Base-by-base conservation (phyloP, 768 basidiomycete genomes). In the Rickenella mellea region DNA sequence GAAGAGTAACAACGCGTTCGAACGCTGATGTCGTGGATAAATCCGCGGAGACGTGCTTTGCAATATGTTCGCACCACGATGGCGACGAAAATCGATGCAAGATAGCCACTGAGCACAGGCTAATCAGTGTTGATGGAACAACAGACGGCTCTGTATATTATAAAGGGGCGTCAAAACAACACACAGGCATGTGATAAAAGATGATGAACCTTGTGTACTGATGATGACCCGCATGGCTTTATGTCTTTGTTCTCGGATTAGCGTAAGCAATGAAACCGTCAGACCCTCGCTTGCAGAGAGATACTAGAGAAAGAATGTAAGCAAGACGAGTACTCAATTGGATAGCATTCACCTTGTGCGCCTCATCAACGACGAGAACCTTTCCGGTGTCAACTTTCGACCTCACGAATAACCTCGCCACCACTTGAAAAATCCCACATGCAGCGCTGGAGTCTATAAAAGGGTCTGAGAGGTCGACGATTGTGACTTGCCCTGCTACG, bases 81-180 rank as follows among this genome's bases (percentile, higher is more conserved):
- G 80, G 79, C 0, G 84, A 85, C 0, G 82, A 82, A 55, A 86
- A 86, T 1, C 83, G 67, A 48, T 85, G 83, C 2, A 84, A 48
- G n/a, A 86, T 71, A 0, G 74, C 58, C 1, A 83, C 62, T 1
- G 73, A 73, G 41, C 81, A 83, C 1, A 85, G 64, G 45, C 83
- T 83, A 1, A 86, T 61, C 2, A 86, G 58, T 0, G 78, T 74
- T 0, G 80, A 68, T 3, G 83, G 82, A 1, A 85, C 72, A 4
- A 83, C 76, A 0, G 81, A 85, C 0, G 84, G 84, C 46, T 86
- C 80, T 85, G 50, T 6, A 38, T 24, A 9, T 53, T 42, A 38
- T 14, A 22, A 15, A 14, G 12, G 15, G 24, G 12, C 32, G 35
- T 4, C 25, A 27, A 36, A 43, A 43, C 44, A 6, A 33, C 25